These are phyloP conservation scores for Alternaria sp. DNA, from an alignment of 2,329 filamentous ascomycete genomes.

Conservation along the genomic window DNA sequence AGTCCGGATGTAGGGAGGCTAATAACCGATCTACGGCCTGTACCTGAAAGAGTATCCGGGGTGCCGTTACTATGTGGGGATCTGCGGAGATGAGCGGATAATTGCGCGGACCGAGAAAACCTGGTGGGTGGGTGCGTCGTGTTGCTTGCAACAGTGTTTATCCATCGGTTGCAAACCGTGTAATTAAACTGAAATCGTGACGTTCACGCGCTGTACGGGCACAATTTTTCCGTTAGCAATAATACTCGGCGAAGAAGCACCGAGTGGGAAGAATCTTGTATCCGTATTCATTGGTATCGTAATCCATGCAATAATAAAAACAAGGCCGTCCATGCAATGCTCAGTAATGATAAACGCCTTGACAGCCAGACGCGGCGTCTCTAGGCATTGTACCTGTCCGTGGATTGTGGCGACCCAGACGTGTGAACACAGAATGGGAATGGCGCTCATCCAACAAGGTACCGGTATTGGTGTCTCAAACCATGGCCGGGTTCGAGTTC, in stretches of 20 bases:
- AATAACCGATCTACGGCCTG: conserved; percentile 23
- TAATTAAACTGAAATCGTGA: conserved; percentile 21
- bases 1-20: conserved; percentile 35
- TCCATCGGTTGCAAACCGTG: conserved; percentile 28
- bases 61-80: conserved; percentile 32
- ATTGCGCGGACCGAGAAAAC: conserved; percentile 34
- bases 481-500: background rate
- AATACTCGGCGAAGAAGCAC: background rate
- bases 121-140: conserved; percentile 38
- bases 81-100: conserved; percentile 43
- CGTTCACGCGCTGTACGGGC: conserved; percentile 4
- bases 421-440: background rate
- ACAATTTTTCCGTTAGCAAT: conserved; percentile 16
- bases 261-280: conserved; percentile 8
- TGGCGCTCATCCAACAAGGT: background rate
- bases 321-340: conserved; percentile 24
- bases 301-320: conserved; percentile 8
- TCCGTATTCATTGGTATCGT: conserved; percentile 39
- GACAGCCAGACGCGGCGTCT: background rate
- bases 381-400: background rate
- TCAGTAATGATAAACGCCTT: background rate
- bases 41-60: conserved; percentile 31
- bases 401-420: background rate
- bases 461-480: background rate
- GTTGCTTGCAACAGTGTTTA: conserved; percentile 19